Base-by-base conservation (phyloP, 2,329 filamentous ascomycete species). In the Ophiostoma tasmaniense region DNA sequence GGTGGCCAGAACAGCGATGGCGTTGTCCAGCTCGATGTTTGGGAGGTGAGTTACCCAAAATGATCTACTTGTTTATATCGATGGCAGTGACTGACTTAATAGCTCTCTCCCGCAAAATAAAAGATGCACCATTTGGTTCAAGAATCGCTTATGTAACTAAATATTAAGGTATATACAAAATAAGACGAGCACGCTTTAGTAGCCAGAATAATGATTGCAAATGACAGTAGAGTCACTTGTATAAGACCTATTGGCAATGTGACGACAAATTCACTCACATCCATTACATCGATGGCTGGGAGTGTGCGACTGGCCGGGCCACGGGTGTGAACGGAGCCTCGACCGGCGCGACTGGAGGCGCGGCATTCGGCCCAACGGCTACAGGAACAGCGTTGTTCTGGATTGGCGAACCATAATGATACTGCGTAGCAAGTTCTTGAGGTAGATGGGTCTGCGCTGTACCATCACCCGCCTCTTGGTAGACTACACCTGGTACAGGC, bases 11-110 rank as follows among this genome's bases (percentile, higher is more conserved):
- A 50, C 42, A 30, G 66, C 22, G 33, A 22, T 2, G 67, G 52
- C 20, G 70, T 68, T 2, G 69, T 74, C 1, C 67, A 70, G 30
- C 64, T 72, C 55, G 64, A 70, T 35, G 69, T 72, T 35, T 72
- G 70, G 69, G 68, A 71, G 71, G 68, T 72, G 13, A 22, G 68
- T 69, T 10, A 14, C 7, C 22, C 8, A 45, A 37, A 39, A 3
- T 62, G 11, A 11, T 55, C 22, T 14, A 45, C n/a, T n/a, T n/a
- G 42, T 17, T 2, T 7, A 45, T 20, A 45, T 20, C 6, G 42
- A 17, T 45, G 17, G 42, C 42, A 28, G 3, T 13, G 8, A 42
- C 30, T 68, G 35, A 67, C 66, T 22, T 13, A 30, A 30, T n/a
- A 61, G 59, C 59, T 62, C 11, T 62, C 59, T n/a, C 59, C 59